phyloP scores from a whole-genome alignment of 1,284 basidiomycete genomes.

The Tilletia walkeri region DNA sequence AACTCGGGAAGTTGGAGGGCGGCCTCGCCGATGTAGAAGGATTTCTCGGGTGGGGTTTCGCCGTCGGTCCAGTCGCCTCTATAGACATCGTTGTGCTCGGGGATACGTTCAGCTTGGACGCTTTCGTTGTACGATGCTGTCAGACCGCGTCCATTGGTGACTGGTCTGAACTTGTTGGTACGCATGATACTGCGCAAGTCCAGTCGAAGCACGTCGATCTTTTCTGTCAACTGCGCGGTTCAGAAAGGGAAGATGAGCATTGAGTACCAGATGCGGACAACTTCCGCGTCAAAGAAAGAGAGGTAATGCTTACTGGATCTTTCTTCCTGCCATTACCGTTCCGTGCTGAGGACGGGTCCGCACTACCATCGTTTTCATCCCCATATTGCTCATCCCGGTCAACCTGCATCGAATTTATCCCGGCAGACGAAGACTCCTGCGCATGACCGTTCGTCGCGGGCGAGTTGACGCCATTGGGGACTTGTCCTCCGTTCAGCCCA shows the following conservation, averaged over 20 bases:
- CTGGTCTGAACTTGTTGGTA: constrained; percentile 49
- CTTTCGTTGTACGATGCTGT: constrained; percentile 50
- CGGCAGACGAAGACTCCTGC: constrained; percentile 18
- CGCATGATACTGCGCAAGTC: constrained; percentile 55
- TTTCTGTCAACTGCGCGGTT: constrained; percentile 23
- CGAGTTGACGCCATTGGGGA: no score
- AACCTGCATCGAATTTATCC: not conserved
- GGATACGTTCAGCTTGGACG: constrained; percentile 40
- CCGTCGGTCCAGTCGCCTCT: constrained; percentile 46
- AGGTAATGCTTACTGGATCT: constrained; percentile 16
- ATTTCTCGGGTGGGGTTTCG: constrained; percentile 24
- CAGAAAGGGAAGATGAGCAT: not conserved
- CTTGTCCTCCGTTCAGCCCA: no score
- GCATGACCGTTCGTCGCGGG: constrained; percentile 9
- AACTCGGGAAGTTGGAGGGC: constrained; percentile 48
- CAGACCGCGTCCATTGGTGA: constrained; percentile 47
- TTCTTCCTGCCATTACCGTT: constrained; percentile 5
- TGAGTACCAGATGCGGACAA: no score
- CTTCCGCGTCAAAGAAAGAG: not conserved
- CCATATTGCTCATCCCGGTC: not conserved
- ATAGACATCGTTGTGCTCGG: constrained; percentile 53
- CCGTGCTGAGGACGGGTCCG: not conserved
- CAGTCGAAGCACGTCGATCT: constrained; percentile 46
- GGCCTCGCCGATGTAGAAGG: constrained; percentile 37
- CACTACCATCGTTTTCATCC: constrained; percentile 3